Conservation (phyloP, 257 asterid species). For the Nicotiana otophora region DNA sequence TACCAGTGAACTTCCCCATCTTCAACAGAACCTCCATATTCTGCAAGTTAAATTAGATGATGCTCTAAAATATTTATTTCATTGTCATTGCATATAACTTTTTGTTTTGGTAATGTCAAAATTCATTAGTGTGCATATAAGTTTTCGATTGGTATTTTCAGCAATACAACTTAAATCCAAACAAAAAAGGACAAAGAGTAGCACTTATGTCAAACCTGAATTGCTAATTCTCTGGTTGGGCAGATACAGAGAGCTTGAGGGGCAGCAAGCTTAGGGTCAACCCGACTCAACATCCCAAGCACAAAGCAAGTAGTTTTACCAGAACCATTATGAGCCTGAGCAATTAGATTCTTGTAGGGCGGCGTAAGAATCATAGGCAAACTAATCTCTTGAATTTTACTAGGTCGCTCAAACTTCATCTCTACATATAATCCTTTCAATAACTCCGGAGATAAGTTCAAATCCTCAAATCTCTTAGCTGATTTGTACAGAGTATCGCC, state of each 20-base stretch:
- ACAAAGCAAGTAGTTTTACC: conserved; percentile 98
- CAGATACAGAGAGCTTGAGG: conserved; percentile 98
- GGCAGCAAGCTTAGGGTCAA: conserved; percentile 51
- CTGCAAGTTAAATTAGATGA: conserved; percentile 27
- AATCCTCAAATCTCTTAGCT: conserved; percentile 80
- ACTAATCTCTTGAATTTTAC: conserved; percentile 76
- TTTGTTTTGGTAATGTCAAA: too few species aligned
- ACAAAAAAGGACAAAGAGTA: too few species aligned
- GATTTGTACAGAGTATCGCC: conserved; percentile 72
- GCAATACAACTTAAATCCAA: too few species aligned
- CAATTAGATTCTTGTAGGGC: conserved; percentile 74
- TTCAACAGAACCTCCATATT: conserved; percentile 85
- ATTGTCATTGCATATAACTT: too few species aligned
- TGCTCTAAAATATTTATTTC: too few species aligned
- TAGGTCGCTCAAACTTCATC: conserved; percentile 82
- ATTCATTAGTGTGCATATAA: too few species aligned
- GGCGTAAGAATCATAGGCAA: conserved; percentile 94
- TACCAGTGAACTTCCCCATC: conserved; percentile 87
- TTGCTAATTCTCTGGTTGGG: conserved; percentile 94
- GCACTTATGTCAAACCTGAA: conserved; percentile 48
- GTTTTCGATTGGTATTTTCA: too few species aligned
- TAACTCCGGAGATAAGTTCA: conserved; percentile 60
- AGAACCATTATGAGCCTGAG: conserved; percentile 97
- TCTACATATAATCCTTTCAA: conserved; percentile 76
- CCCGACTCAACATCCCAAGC: conserved; percentile 95